These are phyloP conservation scores for Botryotinia narcissicola DNA, from an alignment of 2,329 filamentous ascomycete species.

Conservation along the genomic window DNA sequence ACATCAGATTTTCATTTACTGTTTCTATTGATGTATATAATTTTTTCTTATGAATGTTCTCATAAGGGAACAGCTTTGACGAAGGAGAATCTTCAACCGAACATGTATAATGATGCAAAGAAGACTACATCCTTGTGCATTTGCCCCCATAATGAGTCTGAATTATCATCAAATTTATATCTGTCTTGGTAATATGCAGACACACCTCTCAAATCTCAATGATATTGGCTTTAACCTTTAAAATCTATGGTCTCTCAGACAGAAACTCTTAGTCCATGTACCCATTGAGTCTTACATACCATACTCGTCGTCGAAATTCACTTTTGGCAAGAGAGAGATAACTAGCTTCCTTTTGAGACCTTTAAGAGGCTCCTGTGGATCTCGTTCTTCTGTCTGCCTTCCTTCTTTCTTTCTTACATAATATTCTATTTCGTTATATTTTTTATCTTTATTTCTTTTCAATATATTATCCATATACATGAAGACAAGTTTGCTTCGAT, in stretches of 20 bases:
- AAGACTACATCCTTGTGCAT: not conserved
- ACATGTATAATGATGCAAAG: not conserved
- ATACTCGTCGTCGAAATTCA: not conserved
- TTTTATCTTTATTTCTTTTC: not conserved
- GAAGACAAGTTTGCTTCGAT: not conserved
- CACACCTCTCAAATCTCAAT: not conserved
- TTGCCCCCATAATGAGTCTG: too few relatives aligned
- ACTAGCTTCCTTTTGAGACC: not conserved
- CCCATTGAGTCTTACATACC: not conserved
- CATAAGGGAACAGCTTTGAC: too few relatives aligned
- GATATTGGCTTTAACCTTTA: not conserved
- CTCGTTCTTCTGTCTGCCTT: not conserved
- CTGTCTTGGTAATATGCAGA: not conserved
- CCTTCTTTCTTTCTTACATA: not conserved
- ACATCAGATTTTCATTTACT: not conserved
- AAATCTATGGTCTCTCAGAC: too few relatives aligned
- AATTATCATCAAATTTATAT: not conserved
- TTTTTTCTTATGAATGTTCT: fast-evolving
- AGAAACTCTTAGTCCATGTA: not conserved
- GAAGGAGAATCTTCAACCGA: fast-evolving
- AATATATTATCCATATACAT: not conserved
- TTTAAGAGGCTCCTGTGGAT: not conserved
- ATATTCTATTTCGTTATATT: not conserved
- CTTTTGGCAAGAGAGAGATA: not conserved
- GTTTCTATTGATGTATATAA: not conserved